Evolutionary conservation across 2,329 filamentous ascomycete genomes (phyloP), one percentile per base, ranked within the genome.

Genomic region (Atkinsonella hypoxylon): DNA sequence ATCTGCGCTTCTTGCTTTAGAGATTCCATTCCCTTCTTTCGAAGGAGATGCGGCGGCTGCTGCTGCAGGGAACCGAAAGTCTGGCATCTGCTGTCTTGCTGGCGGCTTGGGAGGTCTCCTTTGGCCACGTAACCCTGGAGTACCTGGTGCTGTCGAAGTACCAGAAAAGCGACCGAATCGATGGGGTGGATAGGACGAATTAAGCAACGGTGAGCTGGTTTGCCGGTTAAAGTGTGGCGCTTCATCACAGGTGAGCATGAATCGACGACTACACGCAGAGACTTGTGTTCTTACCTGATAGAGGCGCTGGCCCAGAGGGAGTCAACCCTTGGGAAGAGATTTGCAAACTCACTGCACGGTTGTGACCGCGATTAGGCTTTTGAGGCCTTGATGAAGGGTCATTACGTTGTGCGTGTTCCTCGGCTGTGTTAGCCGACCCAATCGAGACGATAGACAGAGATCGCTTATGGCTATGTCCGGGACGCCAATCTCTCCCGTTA

Each of bases 361-460:
- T 81, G 71, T 95, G 89, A 4, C 83, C 79, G 58, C 81, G 80
- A 17, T 61, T 63, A 18, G 79, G 76, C 48, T 79, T 75, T 48
- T 74, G 69, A 18, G 74, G 67, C 57, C 70, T 66, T 32, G 61
- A 54, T 1, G 69, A 61, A 13, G 64, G 58, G 30, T 76, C 72
- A 55, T 70, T 72, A 51, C 64, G 65, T 46, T 70, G 67, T 18
- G 59, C 57, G 42, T 72, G 67, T 42, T 77, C 76, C 20, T 77
- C 76, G 40, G 73, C 67, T 18, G 70, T 67, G 31, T 69, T 71
- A 38, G 70, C 68, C 18, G 79, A 79, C 11, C 83, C 84, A 58
- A 91, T 79, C 10, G 87, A 91, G 44, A 91, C 81, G 55, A 93
- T 91, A 17, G 87, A 93, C 31, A 93, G 76, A 3, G 87, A 91